phyloP scores from a whole-genome alignment of 179 eudicot genomes.

The Beta corolliflora region DNA sequence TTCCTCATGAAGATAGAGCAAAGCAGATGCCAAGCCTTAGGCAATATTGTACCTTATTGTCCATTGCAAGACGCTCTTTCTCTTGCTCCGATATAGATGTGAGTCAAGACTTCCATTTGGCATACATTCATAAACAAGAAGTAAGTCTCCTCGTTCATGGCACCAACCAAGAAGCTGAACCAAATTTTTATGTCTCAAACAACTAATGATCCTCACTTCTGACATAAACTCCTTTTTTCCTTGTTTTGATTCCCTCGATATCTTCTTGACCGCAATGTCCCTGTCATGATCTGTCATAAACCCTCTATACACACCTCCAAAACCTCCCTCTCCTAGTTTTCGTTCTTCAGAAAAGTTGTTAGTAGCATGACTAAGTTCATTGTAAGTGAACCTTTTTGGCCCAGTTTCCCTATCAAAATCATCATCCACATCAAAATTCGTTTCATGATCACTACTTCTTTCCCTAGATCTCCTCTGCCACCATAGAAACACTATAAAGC shows the following conservation, averaged over 20 bases:
- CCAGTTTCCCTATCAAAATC: constrained; percentile 23
- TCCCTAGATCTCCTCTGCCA: not conserved
- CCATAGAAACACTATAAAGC: not conserved
- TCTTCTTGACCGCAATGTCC: constrained; percentile 27
- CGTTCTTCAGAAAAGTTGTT: constrained; percentile 21
- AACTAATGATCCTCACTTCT: constrained; percentile 32
- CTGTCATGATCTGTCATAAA: not conserved
- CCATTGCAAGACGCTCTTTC: constrained; percentile 10
- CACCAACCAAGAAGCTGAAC: constrained; percentile 40
- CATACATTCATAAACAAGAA: constrained; percentile 25
- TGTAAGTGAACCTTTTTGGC: constrained; percentile 25
- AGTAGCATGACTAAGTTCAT: constrained; percentile 26
- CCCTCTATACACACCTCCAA: constrained; percentile 31
- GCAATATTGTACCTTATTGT: constrained; percentile 21
- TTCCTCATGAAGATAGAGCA: constrained; percentile 31
- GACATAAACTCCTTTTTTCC: constrained; percentile 30
- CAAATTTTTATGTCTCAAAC: constrained; percentile 28
- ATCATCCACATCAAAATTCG: constrained; percentile 8
- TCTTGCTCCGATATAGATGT: constrained; percentile 17
- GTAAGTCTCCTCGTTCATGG: constrained; percentile 26
- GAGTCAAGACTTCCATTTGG: constrained; percentile 28
- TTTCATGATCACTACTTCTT: not conserved
- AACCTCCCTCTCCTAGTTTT: constrained; percentile 35
- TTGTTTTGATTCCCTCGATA: constrained; percentile 32
- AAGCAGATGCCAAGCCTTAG: constrained; percentile 25